phyloP scores from a whole-genome alignment of 352 stramenopile genomes.

The Globisporangium takayamanum region DNA sequence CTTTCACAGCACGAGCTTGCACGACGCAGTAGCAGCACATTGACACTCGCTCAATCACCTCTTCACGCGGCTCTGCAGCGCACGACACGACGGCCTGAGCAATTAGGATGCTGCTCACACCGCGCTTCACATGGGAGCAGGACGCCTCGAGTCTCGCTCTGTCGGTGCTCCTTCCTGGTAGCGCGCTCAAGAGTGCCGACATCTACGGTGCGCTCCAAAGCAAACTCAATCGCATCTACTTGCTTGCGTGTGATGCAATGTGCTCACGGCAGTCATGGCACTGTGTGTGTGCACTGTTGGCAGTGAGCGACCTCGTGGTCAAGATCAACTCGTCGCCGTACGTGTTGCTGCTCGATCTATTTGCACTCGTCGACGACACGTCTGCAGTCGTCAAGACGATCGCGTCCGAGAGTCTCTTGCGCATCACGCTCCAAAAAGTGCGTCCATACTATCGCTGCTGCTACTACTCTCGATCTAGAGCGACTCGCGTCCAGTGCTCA shows the following conservation, averaged over 20 bases:
- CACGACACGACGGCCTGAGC: no score
- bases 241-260: not conserved
- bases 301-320: conserved; percentile 74
- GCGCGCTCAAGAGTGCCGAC: conserved; percentile 39
- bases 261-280: not conserved
- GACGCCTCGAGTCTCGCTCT: conserved; percentile 41
- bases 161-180: conserved; percentile 44
- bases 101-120: conserved; percentile 49
- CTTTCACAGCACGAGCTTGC: no score
- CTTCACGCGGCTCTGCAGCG: no score
- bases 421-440: conserved; percentile 44
- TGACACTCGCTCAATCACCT: no score
- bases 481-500: not conserved
- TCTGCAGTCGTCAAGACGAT: conserved; percentile 43
- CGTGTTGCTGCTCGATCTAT: conserved; percentile 66
- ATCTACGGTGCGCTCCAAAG: conserved; percentile 52
- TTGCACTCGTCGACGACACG: conserved; percentile 43
- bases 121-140: conserved; percentile 63
- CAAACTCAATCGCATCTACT: not conserved
- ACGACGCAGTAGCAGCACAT: no score
- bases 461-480: not conserved
- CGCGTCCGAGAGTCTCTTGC: conserved; percentile 29
- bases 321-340: conserved; percentile 77
- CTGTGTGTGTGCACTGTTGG: not conserved
- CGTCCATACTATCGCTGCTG: not conserved